Base-by-base conservation (phyloP, 202 grass and related monocot genomes). In the Bolboschoenoplectus hybrid region DNA sequence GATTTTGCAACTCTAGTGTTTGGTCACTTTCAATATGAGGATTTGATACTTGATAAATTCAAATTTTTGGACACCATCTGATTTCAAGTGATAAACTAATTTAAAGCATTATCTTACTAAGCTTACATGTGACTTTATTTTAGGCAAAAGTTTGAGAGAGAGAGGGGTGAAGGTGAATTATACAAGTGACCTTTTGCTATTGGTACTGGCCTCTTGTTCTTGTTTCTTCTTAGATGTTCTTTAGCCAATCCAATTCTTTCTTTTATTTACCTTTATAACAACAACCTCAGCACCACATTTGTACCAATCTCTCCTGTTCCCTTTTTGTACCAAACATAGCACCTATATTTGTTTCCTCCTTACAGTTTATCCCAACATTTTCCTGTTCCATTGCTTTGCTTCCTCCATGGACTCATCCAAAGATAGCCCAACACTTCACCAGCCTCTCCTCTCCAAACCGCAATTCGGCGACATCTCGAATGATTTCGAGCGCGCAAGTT, bases 181-280 rank as follows among this genome's bases (percentile, higher is more conserved):
- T 61, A 75, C 0, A 4, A 74, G 44, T 74, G 26, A 26, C 26
- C 26, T 26, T 26, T 68, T 6, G 19, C 47, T 16, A 36, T 16
- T 85, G 20, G 17, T 71, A 57, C 57, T 92, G 88, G 91, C 92
- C 86, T n/a, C 67, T 66, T 58, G 89, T 93, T 81, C 88, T 94
- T 60, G 86, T 90, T 86, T 87, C 67, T 14, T 92, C 91, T 91
- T 93, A 91, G 92, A 58, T 91, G 62, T 89, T 91, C 85, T 92
- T 74, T 82, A 87, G 77, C 88, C 39, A 90, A 12, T 84, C 44
- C 6, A 94, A 82, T 91, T 62, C 68, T 80, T 87, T 81, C 5
- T 38, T 90, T 53, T 74, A 90, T 86, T 72, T 97, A 19, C 70
- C 89, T 65, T 7, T 20, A 51, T 85, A 83, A 49, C 43, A 53